Evolutionary conservation across 208 protist species (phyloP).

Genomic region (Leishmania lainsoni): DNA sequence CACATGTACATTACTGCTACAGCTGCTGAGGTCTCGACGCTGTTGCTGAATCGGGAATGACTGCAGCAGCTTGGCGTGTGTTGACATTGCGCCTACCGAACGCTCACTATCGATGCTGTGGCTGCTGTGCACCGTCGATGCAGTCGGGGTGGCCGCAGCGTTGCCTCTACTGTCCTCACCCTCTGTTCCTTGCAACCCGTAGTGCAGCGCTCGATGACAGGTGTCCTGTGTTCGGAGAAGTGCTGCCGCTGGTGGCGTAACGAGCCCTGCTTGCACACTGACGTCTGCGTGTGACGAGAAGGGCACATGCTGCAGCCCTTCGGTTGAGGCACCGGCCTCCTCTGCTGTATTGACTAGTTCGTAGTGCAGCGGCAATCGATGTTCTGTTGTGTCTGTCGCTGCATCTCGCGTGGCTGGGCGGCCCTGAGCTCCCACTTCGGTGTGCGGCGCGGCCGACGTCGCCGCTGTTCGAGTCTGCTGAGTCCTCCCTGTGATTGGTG

Average conservation of each 20-base stretch:
- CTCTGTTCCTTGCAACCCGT: neutral
- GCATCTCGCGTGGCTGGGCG: neutral
- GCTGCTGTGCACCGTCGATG: conserved; percentile 16
- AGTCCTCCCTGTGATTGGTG: neutral
- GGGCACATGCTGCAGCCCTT: neutral
- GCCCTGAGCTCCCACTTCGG: conserved; percentile 2
- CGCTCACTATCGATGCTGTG: conserved; percentile 25
- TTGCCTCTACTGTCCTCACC: neutral
- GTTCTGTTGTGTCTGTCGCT: neutral
- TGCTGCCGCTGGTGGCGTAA: neutral
- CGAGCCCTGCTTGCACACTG: neutral
- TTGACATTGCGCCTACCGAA: neutral
- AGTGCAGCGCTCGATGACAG: neutral
- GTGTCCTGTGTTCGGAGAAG: neutral
- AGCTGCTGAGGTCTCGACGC: neutral
- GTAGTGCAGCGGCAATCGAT: neutral
- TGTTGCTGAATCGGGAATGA: neutral
- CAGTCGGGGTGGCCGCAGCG: conserved; percentile 6
- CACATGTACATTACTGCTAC: neutral
- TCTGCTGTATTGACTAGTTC: neutral
- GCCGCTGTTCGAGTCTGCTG: neutral
- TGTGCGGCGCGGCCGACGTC: neutral
- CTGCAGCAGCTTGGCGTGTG: neutral
- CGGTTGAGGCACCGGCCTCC: neutral
- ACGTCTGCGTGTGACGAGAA: neutral